Percentiles rank a stretch among this genome's conserved stretches.
Conservation (phyloP, 352 stramenopile genomes). For the Globisporangium heterothallicum region DNA sequence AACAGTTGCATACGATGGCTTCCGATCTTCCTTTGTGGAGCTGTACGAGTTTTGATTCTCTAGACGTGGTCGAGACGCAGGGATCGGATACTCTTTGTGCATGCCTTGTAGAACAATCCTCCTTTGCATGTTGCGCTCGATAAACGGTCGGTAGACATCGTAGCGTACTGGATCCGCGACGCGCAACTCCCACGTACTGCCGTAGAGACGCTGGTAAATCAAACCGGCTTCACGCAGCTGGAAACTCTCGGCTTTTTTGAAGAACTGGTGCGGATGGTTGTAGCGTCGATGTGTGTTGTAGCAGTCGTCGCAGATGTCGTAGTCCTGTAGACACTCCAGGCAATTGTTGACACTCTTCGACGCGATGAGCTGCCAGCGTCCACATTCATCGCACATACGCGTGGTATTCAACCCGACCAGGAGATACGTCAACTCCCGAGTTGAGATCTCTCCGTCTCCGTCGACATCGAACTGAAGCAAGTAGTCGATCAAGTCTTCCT, state of each 20-base stretch:
- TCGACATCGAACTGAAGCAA: neutral
- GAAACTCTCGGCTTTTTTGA: neutral
- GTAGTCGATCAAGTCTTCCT: neutral
- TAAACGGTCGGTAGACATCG: neutral
- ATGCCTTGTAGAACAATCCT: neutral
- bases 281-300: neutral
- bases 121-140: neutral
- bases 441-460: neutral
- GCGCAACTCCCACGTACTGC: neutral
- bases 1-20: too few species aligned
- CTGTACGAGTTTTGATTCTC: too few species aligned
- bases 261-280: neutral
- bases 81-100: too few species aligned
- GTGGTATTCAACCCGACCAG: neutral
- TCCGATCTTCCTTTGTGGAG: too few species aligned
- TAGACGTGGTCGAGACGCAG: too few species aligned
- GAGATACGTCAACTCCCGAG: neutral
- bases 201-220: neutral
- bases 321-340: neutral
- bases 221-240: neutral
- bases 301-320: neutral
- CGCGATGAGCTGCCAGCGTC: neutral
- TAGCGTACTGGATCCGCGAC: neutral
- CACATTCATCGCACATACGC: neutral
- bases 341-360: neutral